Percentiles rank a stretch among this genome's conserved stretches.
Conservation (phyloP, 805 yeast species). For the Candida hungchunana region DNA sequence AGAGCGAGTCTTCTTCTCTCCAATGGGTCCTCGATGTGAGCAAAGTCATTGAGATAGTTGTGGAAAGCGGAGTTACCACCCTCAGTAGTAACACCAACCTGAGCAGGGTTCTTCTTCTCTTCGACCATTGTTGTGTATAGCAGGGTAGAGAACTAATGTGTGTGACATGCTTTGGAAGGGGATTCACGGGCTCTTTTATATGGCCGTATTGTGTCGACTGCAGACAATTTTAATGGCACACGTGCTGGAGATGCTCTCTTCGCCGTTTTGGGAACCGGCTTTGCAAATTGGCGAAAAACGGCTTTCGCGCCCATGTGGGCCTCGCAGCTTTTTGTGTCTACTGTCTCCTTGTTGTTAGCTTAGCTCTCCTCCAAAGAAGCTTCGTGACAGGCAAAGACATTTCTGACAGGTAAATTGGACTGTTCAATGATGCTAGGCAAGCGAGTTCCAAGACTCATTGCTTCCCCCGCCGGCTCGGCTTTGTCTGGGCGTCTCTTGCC, state of each 20-base stretch:
- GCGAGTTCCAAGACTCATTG: neutral
- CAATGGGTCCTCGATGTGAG: slow-evolving; percentile 78
- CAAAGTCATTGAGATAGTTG: slow-evolving; percentile 73
- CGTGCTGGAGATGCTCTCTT: neutral
- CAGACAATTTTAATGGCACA: too few relatives aligned
- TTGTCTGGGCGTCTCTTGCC: neutral
- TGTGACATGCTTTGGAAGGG: neutral
- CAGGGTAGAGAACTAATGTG: neutral
- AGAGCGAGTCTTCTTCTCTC: slow-evolving; percentile 85
- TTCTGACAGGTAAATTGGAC: neutral
- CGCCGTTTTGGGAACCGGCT: neutral
- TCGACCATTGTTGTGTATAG: slow-evolving; percentile 7
- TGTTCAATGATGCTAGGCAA: neutral
- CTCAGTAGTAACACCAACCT: slow-evolving; percentile 34
- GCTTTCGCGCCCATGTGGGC: neutral
- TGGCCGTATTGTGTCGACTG: too few relatives aligned
- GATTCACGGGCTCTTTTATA: too few relatives aligned
- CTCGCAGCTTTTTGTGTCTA: too few relatives aligned
- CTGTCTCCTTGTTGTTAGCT: too few relatives aligned
- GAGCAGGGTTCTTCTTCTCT: slow-evolving; percentile 24
- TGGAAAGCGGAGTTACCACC: slow-evolving; percentile 90
- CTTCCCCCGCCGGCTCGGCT: neutral
- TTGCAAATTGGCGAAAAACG: neutral
- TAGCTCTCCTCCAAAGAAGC: too few relatives aligned
- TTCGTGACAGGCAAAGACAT: too few relatives aligned